Conservation (phyloP, 2,329 filamentous ascomycete species). For the Lachnellula cervina region DNA sequence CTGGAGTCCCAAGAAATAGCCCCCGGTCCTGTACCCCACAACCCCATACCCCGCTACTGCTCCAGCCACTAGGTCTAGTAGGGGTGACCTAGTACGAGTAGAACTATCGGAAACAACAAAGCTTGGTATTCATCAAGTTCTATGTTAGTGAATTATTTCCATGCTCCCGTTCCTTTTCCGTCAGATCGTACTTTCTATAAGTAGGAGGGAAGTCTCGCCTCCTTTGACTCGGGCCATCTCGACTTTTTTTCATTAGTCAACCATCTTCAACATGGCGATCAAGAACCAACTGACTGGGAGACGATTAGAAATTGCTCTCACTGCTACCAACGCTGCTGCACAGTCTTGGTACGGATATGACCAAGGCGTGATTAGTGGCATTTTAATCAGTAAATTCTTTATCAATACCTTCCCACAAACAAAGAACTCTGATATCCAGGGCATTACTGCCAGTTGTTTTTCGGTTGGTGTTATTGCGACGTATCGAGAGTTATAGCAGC, state of each 20-base stretch:
- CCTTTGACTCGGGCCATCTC: neutral
- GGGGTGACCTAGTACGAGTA: neutral
- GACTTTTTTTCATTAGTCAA: neutral
- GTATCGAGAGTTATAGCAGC: neutral
- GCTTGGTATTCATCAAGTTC: neutral
- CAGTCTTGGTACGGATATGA: conserved; percentile 42
- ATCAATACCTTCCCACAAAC: conserved; percentile 43
- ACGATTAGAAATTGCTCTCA: conserved; percentile 10
- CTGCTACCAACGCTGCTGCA: conserved; percentile 13
- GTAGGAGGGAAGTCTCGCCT: neutral
- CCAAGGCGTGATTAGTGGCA: conserved; percentile 67
- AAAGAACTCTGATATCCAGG: conserved; percentile 37
- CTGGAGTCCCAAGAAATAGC: neutral
- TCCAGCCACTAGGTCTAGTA: neutral
- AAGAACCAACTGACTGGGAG: conserved; percentile 1
- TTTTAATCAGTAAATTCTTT: conserved; percentile 62
- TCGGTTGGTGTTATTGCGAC: conserved; percentile 30
- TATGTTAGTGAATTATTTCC: neutral
- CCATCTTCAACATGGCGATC: neutral
- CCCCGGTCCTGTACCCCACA: neutral
- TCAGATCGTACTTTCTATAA: neutral
- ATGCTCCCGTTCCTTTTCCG: neutral
- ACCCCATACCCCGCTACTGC: conserved; percentile 3
- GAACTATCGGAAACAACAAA: neutral
- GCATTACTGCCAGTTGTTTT: conserved; percentile 42